These are phyloP conservation scores for Solanum piurae DNA, from an alignment of 257 asterid species.

Conservation along the genomic window DNA sequence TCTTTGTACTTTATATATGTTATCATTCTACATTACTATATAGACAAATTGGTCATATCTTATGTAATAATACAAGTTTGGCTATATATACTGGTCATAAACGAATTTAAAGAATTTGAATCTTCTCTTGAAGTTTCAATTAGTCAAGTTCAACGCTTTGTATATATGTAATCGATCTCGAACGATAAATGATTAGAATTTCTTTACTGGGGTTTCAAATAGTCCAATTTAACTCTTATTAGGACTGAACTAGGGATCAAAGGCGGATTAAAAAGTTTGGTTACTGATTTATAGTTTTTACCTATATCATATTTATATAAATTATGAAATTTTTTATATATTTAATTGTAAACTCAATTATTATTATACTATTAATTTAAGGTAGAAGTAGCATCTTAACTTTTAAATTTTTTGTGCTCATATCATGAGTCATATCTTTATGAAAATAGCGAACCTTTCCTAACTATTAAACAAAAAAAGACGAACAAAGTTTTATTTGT, in stretches of 20 bases:
- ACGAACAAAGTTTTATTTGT: background rate
- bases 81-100: too few species aligned
- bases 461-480: background rate
- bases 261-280: background rate
- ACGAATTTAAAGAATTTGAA: too few species aligned
- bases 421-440: background rate
- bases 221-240: background rate
- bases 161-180: background rate
- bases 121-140: background rate
- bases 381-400: background rate
- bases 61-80: too few species aligned
- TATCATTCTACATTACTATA: too few species aligned
- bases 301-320: background rate
- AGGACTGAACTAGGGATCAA: background rate
- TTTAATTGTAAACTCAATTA: too few species aligned
- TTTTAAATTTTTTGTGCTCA: background rate
- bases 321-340: too few species aligned
- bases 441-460: background rate
- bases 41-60: too few species aligned
- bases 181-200: too few species aligned
- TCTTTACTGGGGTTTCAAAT: background rate
- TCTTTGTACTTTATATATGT: too few species aligned
- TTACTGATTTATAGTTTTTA: background rate
- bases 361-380: background rate
- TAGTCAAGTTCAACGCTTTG: background rate